These are phyloP conservation scores for Echria macrotheca DNA, from an alignment of 495 filamentous ascomycete species.

Conservation along the genomic window DNA sequence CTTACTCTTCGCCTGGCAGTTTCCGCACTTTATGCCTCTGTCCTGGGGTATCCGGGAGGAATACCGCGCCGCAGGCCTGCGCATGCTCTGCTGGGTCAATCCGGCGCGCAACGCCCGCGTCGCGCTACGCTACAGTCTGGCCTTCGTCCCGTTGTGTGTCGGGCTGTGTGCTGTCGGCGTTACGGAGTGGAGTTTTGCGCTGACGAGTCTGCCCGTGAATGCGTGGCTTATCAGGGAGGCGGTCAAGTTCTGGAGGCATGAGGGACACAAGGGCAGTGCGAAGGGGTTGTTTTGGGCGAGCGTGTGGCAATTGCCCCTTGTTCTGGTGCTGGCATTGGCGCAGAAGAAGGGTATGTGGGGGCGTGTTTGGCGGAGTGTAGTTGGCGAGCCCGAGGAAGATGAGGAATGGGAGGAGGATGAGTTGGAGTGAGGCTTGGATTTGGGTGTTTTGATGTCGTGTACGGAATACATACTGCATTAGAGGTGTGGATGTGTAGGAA, in stretches of 20 bases:
- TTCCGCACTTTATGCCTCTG: conserved; percentile 93
- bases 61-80: conserved; percentile 79
- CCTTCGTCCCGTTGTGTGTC: conserved; percentile 82
- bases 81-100: conserved; percentile 89
- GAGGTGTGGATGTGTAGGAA: no score
- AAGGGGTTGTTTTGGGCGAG: conserved; percentile 92
- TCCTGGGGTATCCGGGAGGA: conserved; percentile 84
- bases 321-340: conserved; percentile 84
- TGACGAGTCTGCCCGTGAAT: conserved; percentile 76
- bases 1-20: conserved; percentile 92
- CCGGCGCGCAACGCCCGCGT: conserved; percentile 78
- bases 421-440: conserved; percentile 6
- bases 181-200: conserved; percentile 82
- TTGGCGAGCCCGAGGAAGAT: conserved; percentile 50
- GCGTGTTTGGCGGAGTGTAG: conserved; percentile 65
- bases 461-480: no score
- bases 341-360: conserved; percentile 96
- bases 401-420: conserved; percentile 42
- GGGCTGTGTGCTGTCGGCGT: conserved; percentile 75
- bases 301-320: conserved; percentile 90
- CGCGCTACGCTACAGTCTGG: conserved; percentile 77
- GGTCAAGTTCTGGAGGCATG: conserved; percentile 70
- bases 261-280: conserved; percentile 75
- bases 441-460: not conserved
- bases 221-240: conserved; percentile 81